phyloP scores from a whole-genome alignment of 257 asterid species.

The Anisodus acutangulus region DNA sequence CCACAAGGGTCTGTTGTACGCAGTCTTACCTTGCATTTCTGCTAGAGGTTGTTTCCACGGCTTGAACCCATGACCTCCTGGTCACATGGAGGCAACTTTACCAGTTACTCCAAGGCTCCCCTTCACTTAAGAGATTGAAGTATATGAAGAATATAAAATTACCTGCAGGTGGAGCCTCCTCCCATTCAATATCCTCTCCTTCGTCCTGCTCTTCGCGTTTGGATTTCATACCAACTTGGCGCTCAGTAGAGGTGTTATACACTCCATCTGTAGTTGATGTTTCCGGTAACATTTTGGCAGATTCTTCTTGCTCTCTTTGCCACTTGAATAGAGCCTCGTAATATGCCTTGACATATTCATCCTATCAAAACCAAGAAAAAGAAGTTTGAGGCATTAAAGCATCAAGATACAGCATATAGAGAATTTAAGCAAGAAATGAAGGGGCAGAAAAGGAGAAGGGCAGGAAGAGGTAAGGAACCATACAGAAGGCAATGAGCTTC shows the following conservation, averaged over 20 bases:
- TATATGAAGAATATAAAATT: slow-evolving; percentile 17
- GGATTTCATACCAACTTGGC: slow-evolving; percentile 80
- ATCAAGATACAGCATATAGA: slow-evolving; percentile 21
- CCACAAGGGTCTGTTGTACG: too few relatives aligned
- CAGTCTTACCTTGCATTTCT: too few relatives aligned
- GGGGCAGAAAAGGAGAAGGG: not conserved
- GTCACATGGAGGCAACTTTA: slow-evolving; percentile 24
- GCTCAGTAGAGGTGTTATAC: slow-evolving; percentile 46
- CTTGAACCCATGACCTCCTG: too few relatives aligned
- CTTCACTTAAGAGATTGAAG: not conserved
- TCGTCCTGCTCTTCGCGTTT: slow-evolving; percentile 62
- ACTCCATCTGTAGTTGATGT: slow-evolving; percentile 42
- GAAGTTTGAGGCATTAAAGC: slow-evolving; percentile 31
- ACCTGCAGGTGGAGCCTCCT: slow-evolving; percentile 81
- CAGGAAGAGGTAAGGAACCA: not conserved
- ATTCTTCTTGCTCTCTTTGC: slow-evolving; percentile 67
- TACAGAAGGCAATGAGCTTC: not conserved
- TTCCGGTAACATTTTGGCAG: slow-evolving; percentile 52
- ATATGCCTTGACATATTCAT: slow-evolving; percentile 83
- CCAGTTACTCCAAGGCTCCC: too few relatives aligned
- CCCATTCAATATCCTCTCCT: slow-evolving; percentile 80
- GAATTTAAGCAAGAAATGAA: slow-evolving; percentile 19
- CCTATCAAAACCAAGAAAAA: slow-evolving; percentile 44
- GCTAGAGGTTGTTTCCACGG: too few relatives aligned
- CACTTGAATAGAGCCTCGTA: slow-evolving; percentile 73